Base-by-base conservation (phyloP, 441 rosid species). In the Theobroma grandiflorum region DNA sequence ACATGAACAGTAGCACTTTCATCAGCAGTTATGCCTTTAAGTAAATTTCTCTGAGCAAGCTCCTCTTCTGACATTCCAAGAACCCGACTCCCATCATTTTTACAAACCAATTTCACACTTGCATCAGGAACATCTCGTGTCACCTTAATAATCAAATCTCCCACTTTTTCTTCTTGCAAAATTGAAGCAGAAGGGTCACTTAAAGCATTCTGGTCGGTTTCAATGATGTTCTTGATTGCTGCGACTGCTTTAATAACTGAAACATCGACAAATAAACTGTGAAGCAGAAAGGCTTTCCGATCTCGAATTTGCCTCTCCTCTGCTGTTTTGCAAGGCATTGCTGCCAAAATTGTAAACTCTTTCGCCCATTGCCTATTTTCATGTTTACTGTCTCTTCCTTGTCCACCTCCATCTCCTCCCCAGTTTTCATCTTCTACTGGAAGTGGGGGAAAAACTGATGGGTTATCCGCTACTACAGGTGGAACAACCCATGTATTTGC, bases 251-350 rank as follows among this genome's bases (percentile, higher is more conserved):
- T 91, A 77, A 87, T 87, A 80, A 93, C 94, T 22, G 97, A 89
- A 82, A 87, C 82, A 55, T 93, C 95, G 63, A 93, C 94, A 65
- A 93, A 93, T 86, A 93, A 78, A 73, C 90, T 89, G 84, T 93
- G 97, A 69, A 93, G 93, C 77, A 93, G 80, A 78, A 93, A 93
- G 62, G 94, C 95, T 82, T 93, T 93, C 79, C 92, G 84, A 82
- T 93, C 97, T 84, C 97, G 91, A 66, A 88, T 86, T 85, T 93
- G 95, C 88, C 97, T 91, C 91, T 93, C 97, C 83, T 91, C 97
- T 10, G 93, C 80, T n/a, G 95, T 90, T 84, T 89, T 88, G 86
- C 95, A 93, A 78, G 97, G 94, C 95, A 93, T 91, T 45, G 95
- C 92, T 11, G 97, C 94, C 88, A 93, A 86, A 80, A 91, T 86